A percentile compares a stretch with the other conserved stretches of the same genome.
Evolutionary conservation across 495 filamentous ascomycete genomes (phyloP).

Genomic region (Talaromyces proteolyticus): DNA sequence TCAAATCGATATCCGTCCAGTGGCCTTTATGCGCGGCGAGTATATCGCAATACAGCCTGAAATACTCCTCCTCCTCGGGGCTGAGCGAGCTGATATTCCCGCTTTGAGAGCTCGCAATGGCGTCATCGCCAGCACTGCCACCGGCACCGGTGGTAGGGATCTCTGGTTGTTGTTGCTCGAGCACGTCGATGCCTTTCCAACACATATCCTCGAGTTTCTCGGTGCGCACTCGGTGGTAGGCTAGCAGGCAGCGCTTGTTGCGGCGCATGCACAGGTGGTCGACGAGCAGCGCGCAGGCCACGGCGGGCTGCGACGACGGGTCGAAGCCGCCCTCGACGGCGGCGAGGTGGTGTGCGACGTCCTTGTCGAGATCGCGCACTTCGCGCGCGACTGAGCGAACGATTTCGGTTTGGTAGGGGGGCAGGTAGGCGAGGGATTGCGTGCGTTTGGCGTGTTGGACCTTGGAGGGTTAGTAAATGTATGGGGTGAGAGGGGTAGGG

Average conservation of each 20-base stretch:
- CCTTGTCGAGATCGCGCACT: conserved; percentile 89
- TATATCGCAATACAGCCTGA: conserved; percentile 84
- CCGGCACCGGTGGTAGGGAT: no score
- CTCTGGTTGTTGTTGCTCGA: conserved; percentile 46
- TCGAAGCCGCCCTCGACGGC: conserved; percentile 78
- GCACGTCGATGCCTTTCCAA: conserved; percentile 81
- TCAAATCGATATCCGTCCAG: conserved; percentile 97
- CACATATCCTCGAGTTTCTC: conserved; percentile 93
- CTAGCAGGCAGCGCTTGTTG: conserved; percentile 93
- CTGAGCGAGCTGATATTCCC: conserved; percentile 73
- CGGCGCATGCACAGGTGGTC: conserved; percentile 92
- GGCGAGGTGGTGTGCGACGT: conserved; percentile 72
- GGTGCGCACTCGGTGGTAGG: conserved; percentile 84
- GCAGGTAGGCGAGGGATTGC: conserved; percentile 79
- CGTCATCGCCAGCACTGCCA: not conserved
- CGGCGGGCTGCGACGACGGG: conserved; percentile 75
- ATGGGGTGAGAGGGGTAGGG: not conserved
- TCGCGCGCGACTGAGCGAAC: conserved; percentile 84
- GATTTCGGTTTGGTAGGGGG: conserved; percentile 89
- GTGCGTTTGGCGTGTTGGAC: conserved; percentile 97
- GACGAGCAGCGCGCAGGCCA: conserved; percentile 82
- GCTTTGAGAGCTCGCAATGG: conserved; percentile 11
- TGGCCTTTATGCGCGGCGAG: conserved; percentile 95
- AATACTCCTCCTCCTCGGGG: conserved; percentile 97
- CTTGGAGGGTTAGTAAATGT: conserved; percentile 48